phyloP scores from a whole-genome alignment of 352 stramenopile genomes.

The Globisporangium acanthophoron region DNA sequence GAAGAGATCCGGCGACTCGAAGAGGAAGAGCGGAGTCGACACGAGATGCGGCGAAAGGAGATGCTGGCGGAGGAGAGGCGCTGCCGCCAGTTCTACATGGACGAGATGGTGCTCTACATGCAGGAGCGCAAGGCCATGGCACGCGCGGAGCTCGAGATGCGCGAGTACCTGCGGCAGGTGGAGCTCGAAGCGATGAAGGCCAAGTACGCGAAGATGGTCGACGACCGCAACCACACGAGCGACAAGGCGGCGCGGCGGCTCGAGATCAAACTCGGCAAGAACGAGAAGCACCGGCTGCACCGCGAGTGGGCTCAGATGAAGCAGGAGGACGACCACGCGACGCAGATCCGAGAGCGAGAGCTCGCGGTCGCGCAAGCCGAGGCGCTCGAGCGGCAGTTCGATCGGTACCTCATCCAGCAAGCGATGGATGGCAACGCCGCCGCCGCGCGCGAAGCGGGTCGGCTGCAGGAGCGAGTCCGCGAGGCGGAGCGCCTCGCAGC shows the following conservation, averaged over 20 bases:
- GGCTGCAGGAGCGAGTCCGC: constrained; percentile 30
- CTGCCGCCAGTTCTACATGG: constrained; percentile 61
- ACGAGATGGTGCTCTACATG: constrained; percentile 54
- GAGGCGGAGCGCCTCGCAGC: constrained; percentile 43
- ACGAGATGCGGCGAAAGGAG: constrained; percentile 44
- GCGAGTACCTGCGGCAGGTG: constrained; percentile 54
- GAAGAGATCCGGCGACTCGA: constrained; percentile 41
- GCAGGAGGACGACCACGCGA: constrained; percentile 52
- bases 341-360: constrained; percentile 51
- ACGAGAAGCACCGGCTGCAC: constrained; percentile 68
- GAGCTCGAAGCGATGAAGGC: constrained; percentile 69
- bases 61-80: constrained; percentile 62
- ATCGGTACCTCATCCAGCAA: constrained; percentile 62
- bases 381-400: constrained; percentile 46
- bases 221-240: constrained; percentile 50
- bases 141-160: constrained; percentile 58
- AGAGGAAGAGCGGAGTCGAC: constrained; percentile 39
- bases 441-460: constrained; percentile 37
- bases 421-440: constrained; percentile 38
- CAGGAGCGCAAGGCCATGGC: constrained; percentile 64
- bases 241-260: constrained; percentile 62
- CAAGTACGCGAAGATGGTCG: constrained; percentile 66
- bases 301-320: constrained; percentile 67
- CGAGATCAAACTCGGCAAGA: constrained; percentile 77
- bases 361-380: constrained; percentile 32